Percentiles rank a stretch among this genome's conserved stretches.
phyloP scores from a whole-genome alignment of 2,329 filamentous ascomycete genomes.

The Teratosphaeria viscida region DNA sequence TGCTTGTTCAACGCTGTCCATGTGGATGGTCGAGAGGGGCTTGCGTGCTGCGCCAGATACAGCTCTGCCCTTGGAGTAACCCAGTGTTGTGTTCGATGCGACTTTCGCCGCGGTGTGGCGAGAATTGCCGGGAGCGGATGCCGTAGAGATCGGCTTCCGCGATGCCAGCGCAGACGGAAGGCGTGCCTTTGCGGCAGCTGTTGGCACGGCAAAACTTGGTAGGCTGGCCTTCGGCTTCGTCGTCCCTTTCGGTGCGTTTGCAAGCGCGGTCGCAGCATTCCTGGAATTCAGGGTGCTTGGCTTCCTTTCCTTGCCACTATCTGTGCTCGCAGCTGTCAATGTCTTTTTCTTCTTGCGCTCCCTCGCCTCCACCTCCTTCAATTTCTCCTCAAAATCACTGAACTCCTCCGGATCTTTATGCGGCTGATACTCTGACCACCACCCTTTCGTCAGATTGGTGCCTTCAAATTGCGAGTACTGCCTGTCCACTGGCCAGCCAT shows the following conservation, averaged over 20 bases:
- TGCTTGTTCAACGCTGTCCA: neutral
- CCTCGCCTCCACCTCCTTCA: slow-evolving; percentile 12
- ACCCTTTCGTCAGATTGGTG: slow-evolving; percentile 43
- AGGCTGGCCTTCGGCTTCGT: slow-evolving; percentile 27
- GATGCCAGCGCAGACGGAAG: slow-evolving; percentile 14
- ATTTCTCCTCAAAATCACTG: slow-evolving; percentile 55
- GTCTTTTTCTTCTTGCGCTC: slow-evolving; percentile 18
- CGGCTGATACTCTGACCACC: slow-evolving; percentile 38
- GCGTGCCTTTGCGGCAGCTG: slow-evolving; percentile 31
- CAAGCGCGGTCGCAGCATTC: slow-evolving; percentile 35
- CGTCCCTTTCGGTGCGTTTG: slow-evolving; percentile 9
- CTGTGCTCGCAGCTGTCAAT: neutral
- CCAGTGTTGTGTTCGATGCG: slow-evolving; percentile 70
- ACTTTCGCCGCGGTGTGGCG: slow-evolving; percentile 53
- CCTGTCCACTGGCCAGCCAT: slow-evolving; percentile 17
- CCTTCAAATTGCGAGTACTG: slow-evolving; percentile 34
- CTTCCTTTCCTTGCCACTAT: slow-evolving; percentile 5
- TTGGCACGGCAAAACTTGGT: slow-evolving; percentile 30
- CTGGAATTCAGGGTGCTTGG: slow-evolving; percentile 47
- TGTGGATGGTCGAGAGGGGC: slow-evolving; percentile 14
- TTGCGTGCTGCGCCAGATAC: slow-evolving; percentile 32
- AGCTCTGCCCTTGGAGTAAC: slow-evolving; percentile 68
- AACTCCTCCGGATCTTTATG: slow-evolving; percentile 47
- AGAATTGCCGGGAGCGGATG: slow-evolving; percentile 23
- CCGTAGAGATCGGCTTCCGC: slow-evolving; percentile 27